Evolutionary conservation across 768 basidiomycete genomes (phyloP), one percentile per base, ranked within the genome.

Genomic region (Hericium alpestre): DNA sequence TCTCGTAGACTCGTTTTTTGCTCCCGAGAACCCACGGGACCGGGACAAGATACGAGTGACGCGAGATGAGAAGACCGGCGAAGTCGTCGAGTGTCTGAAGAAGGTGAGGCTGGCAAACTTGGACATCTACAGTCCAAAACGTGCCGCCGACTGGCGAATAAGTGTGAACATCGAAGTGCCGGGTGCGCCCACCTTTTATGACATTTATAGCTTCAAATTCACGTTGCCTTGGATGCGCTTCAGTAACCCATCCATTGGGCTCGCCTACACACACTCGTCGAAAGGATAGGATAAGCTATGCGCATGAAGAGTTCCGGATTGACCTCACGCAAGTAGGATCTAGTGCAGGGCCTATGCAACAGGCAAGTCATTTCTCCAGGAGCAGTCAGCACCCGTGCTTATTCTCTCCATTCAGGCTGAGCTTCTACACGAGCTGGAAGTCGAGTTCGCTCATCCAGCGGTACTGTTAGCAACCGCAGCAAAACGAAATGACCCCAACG

Each of bases 281-380:
- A 73, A 99, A 96, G 72, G 91, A 99, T 71, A 79, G 96, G 48
- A 77, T 97, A 68, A 88, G 90, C 65, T 99, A 99, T 69, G 73
- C 84, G 3, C 96, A 99, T 70, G 93, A 97, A 69, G 85, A 95
- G 61, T 94, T 93, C 67, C 79, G 76, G 61, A 85, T 99, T 61
- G 96, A 99, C 73, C 78, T 99, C 51, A 98, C 96, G 1, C 92
- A 94, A 71, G 95, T 98, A 51, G 82, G 81, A 1, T 77, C 84
- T 4, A 76, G 75, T 8, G 64, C 71, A 12, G 69, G 78, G 2
- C 70, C 78, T 0, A 75, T 70, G 54, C 70, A 72, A 57, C 75
- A 79, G 47, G 86, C 88, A 66, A 22, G 41, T 22, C 41, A 39
- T 50, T 53, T n/a, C 38, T 52, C 39, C 27, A 47, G 48, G 10